phyloP scores from a whole-genome alignment of 805 yeast species.

The Wickerhamomyces tratensis region DNA sequence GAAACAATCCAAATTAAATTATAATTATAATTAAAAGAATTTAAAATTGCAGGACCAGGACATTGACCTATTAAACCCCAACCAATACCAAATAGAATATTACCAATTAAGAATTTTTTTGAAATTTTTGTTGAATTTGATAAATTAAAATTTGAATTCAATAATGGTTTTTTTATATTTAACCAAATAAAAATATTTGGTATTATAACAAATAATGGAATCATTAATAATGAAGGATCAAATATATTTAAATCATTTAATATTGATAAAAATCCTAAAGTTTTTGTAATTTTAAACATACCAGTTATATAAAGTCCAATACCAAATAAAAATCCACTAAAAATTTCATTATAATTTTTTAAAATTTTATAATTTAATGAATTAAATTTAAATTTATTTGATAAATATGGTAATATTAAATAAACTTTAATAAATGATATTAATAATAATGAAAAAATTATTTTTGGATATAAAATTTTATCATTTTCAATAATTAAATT shows the following conservation, averaged over 20 bases:
- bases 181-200: conserved; percentile 35
- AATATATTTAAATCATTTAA: conserved; percentile 23
- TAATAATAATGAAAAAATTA: conserved; percentile 7
- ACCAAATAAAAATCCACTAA: conserved; percentile 30
- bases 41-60: conserved; percentile 41
- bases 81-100: conserved; percentile 37
- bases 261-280: conserved; percentile 36
- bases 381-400: neutral
- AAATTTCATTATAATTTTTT: conserved; percentile 9
- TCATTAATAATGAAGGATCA: conserved; percentile 38
- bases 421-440: conserved; percentile 11
- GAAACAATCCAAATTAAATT: conserved; percentile 6
- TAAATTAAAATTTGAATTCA: conserved; percentile 15
- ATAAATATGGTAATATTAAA: conserved; percentile 17
- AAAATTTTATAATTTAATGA: neutral
- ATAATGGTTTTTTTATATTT: conserved; percentile 10
- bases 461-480: neutral
- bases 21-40: conserved; percentile 10
- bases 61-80: conserved; percentile 46
- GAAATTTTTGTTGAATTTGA: conserved; percentile 18
- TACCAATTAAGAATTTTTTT: conserved; percentile 28
- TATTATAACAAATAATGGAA: conserved; percentile 30
- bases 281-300: conserved; percentile 33
- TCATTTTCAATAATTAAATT: neutral
- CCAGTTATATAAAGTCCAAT: conserved; percentile 38